Percentiles rank a stretch among this genome's conserved stretches.
Evolutionary conservation across 306 rosid genomes (phyloP).

Genomic region (Quercus berberidifolia): DNA sequence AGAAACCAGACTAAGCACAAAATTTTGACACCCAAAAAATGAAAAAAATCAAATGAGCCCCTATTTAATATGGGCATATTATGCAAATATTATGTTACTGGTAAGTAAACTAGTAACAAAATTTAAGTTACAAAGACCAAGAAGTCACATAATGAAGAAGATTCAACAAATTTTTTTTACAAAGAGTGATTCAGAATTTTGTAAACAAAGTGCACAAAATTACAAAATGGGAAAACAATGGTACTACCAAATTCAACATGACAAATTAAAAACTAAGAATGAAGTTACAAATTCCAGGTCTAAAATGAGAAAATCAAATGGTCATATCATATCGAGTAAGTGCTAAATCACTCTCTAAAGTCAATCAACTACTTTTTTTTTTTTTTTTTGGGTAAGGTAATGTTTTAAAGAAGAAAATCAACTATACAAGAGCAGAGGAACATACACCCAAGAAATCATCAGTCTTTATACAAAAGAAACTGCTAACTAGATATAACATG

Average conservation of each 20-base stretch:
- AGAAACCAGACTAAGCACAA: background rate
- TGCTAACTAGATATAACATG: no score
- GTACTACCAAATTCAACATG: background rate
- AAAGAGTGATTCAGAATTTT: background rate
- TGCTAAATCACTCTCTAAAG: background rate
- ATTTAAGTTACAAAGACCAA: background rate
- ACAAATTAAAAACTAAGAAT: background rate
- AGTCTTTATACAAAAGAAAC: no score
- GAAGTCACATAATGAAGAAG: background rate
- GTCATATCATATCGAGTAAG: background rate
- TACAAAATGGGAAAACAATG: background rate
- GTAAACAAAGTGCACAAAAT: background rate
- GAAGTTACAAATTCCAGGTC: no score
- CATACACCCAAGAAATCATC: no score
- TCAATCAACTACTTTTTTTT: background rate
- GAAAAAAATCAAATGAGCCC: background rate
- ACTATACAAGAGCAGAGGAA: no score
- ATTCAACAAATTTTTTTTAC: background rate
- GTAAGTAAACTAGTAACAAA: background rate
- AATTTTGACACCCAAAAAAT: background rate
- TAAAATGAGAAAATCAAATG: no score
- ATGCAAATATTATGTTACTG: background rate
- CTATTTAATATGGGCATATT: background rate
- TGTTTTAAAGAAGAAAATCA: no score
- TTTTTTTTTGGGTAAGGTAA: no score